These are phyloP conservation scores for Exophiala mesophila DNA, from an alignment of 2,329 filamentous ascomycete genomes.

Conservation along the genomic window DNA sequence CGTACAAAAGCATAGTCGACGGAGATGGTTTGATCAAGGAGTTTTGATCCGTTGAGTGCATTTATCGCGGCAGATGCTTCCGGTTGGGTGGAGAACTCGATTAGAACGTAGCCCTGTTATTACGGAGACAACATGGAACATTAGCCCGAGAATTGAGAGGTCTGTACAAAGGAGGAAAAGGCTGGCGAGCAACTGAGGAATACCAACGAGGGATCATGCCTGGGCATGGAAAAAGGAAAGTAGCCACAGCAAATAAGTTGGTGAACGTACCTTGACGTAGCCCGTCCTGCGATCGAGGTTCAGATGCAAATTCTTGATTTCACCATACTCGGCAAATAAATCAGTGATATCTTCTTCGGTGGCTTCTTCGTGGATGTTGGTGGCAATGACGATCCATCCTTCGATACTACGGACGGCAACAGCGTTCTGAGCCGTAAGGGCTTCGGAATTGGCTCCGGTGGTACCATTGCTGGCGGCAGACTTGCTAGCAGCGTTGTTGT, in stretches of 20 bases:
- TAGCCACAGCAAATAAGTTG: too few relatives aligned
- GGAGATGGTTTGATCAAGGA: conserved; percentile 61
- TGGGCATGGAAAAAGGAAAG: not conserved
- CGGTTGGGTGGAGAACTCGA: conserved; percentile 60
- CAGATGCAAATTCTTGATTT: conserved; percentile 64
- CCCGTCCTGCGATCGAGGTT: conserved; percentile 62
- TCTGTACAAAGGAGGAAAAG: too few relatives aligned
- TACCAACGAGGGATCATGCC: not conserved
- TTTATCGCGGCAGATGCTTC: conserved; percentile 62
- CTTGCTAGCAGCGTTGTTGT: conserved; percentile 30
- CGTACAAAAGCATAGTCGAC: conserved; percentile 65
- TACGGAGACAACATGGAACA: too few relatives aligned
- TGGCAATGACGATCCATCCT: conserved; percentile 64
- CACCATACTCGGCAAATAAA: conserved; percentile 61
- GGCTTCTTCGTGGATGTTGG: conserved; percentile 65
- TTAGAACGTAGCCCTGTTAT: conserved; percentile 59
- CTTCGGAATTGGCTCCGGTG: conserved; percentile 31
- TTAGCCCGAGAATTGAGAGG: too few relatives aligned
- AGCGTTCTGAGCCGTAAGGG: conserved; percentile 41
- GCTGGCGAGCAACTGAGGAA: too few relatives aligned
- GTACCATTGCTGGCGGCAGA: not conserved
- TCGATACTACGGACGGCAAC: conserved; percentile 63
- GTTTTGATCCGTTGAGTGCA: conserved; percentile 54
- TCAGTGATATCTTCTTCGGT: conserved; percentile 64
- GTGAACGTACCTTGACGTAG: conserved; percentile 61